Percentiles rank a stretch among this genome's conserved stretches.
Conservation (phyloP, 805 yeast genomes). For the Saccharomycopsis sp. region DNA sequence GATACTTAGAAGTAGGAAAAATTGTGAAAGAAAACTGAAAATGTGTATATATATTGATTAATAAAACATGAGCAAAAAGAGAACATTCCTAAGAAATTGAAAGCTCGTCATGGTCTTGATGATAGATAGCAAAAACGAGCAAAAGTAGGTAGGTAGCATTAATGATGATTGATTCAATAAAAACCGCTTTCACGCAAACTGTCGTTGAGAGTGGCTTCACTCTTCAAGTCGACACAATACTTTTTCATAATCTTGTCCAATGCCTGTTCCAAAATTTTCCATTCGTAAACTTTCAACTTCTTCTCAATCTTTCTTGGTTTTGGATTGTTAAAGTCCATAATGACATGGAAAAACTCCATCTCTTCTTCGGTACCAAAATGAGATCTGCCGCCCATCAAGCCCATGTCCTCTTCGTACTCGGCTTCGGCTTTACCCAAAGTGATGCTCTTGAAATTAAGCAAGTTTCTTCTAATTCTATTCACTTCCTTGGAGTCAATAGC, state of each 20-base stretch:
- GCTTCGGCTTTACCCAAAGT: constrained; percentile 39
- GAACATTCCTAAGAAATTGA: too few species aligned
- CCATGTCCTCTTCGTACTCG: constrained; percentile 3
- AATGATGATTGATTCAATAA: too few species aligned
- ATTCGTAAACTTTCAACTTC: constrained; percentile 37
- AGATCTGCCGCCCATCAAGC: neutral
- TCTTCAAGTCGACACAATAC: constrained; percentile 26
- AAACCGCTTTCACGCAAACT: constrained; percentile 1
- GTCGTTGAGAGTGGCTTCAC: neutral
- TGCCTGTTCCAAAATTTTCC: constrained; percentile 33
- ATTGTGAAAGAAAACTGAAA: too few species aligned
- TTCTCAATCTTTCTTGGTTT: constrained; percentile 41
- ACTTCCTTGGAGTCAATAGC: constrained; percentile 47
- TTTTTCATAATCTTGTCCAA: constrained; percentile 35
- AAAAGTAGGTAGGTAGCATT: too few species aligned
- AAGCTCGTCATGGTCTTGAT: too few species aligned
- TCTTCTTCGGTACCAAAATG: constrained; percentile 22
- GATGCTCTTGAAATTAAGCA: constrained; percentile 47
- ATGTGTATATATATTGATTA: too few species aligned
- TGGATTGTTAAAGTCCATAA: constrained; percentile 39
- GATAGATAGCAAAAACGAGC: too few species aligned
- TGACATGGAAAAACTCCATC: constrained; percentile 22
- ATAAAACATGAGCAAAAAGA: too few species aligned
- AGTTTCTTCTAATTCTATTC: constrained; percentile 51
- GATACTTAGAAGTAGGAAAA: too few species aligned